Conservation (phyloP, 805 yeast genomes). For the baker's yeast (Saccharomyces cerevisiae) region DNA sequence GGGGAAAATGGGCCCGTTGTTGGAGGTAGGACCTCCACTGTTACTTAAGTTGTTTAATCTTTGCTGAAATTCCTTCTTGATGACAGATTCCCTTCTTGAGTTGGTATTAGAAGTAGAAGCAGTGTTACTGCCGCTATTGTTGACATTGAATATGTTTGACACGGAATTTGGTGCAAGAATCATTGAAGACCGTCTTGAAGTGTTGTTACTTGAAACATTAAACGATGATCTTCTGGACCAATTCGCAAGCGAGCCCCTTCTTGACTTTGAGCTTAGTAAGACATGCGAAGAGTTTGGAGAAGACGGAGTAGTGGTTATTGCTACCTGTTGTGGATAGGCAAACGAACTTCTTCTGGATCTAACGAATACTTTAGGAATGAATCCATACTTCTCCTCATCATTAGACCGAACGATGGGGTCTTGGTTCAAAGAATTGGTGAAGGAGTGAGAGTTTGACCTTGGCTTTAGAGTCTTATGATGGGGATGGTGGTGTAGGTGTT, state of each 20-base stretch:
- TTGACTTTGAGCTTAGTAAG: constrained; percentile 20
- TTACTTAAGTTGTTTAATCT: background rate
- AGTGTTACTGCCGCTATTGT: background rate
- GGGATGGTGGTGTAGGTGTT: background rate
- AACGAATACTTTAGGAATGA: constrained; percentile 30
- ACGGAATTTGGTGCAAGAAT: constrained; percentile 21
- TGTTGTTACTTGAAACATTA: constrained; percentile 16
- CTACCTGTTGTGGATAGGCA: constrained; percentile 8
- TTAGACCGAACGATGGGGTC: background rate
- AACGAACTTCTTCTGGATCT: constrained; percentile 29
- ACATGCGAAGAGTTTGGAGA: constrained; percentile 14
- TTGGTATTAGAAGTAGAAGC: background rate
- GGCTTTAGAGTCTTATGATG: constrained; percentile 12
- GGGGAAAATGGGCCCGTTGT: constrained; percentile 2
- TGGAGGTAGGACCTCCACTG: background rate
- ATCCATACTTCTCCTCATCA: constrained; percentile 28
- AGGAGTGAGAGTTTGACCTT: constrained; percentile 25
- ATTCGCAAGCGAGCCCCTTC: constrained; percentile 28
- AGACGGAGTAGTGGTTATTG: background rate
- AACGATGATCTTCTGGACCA: constrained; percentile 27
- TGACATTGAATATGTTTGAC: constrained; percentile 8
- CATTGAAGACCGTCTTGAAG: constrained; percentile 26
- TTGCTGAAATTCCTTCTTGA: constrained; percentile 4
- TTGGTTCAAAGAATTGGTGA: constrained; percentile 11
- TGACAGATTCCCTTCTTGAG: constrained; percentile 22